These are phyloP conservation scores for Talaromyces sp. DNA, from an alignment of 2,329 filamentous ascomycete genomes.

Conservation along the genomic window DNA sequence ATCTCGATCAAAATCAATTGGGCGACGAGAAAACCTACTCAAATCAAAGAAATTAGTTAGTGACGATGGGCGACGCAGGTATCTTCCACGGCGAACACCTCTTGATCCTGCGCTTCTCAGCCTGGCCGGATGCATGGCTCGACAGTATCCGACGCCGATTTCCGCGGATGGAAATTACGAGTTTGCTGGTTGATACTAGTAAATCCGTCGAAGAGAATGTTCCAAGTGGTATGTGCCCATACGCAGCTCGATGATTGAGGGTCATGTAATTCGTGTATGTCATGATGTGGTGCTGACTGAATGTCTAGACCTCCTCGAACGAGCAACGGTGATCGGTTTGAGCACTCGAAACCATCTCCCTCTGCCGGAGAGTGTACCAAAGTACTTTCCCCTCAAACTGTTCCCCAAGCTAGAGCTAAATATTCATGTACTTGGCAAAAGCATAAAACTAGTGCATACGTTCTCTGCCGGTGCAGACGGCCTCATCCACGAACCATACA, in stretches of 20 bases:
- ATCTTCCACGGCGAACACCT: conserved; percentile 8
- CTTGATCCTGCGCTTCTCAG: conserved; percentile 6
- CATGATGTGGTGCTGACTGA: background rate
- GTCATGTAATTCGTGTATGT: background rate
- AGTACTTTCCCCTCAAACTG: background rate
- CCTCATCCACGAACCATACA: conserved; percentile 50
- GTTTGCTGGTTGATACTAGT: conserved; percentile 2
- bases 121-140: conserved; percentile 15
- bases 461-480: conserved; percentile 58
- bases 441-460: conserved; percentile 53
- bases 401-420: background rate
- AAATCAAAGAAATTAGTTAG: background rate
- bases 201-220: conserved; percentile 14
- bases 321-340: conserved; percentile 14
- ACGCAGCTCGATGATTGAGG: too few relatives aligned
- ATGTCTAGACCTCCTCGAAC: conserved; percentile 6
- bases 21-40: background rate
- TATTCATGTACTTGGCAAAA: conserved; percentile 12
- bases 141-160: conserved; percentile 13
- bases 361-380: conserved; percentile 15
- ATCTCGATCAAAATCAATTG: background rate
- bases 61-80: conserved; percentile 14
- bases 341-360: conserved; percentile 9
- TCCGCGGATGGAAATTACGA: conserved; percentile 9
- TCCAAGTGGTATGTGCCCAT: conserved; percentile 13